Conservation (phyloP, 1,284 basidiomycete species). For the Ganoderma boninense region DNA sequence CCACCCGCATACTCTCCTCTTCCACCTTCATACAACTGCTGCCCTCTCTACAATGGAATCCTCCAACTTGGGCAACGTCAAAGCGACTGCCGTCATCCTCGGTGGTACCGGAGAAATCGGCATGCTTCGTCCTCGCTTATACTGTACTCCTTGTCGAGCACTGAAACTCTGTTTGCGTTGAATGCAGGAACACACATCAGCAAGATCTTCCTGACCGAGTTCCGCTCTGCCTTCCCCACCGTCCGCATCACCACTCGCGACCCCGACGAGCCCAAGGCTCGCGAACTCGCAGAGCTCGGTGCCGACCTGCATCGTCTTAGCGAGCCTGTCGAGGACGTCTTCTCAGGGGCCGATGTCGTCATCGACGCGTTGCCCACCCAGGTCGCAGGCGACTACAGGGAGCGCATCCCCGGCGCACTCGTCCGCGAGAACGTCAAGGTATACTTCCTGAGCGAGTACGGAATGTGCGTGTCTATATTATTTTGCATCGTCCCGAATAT, state of each 20-base stretch:
- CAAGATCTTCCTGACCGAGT: conserved; percentile 8
- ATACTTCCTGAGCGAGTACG: conserved; percentile 42
- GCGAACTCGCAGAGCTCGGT: conserved; percentile 30
- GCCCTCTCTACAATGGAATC: background rate
- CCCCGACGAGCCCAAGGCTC: conserved; percentile 25
- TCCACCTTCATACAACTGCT: background rate
- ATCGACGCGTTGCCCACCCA: conserved; percentile 27
- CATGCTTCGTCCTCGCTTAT: background rate
- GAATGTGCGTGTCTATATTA: conserved; percentile 29
- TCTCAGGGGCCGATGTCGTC: conserved; percentile 37
- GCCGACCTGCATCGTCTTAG: conserved; percentile 30
- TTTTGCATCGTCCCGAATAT: too few relatives aligned
- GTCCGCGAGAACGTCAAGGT: conserved; percentile 32
- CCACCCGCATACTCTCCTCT: background rate
- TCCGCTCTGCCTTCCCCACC: conserved; percentile 2
- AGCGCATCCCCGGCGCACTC: conserved; percentile 31
- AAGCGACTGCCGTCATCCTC: background rate
- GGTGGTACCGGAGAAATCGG: conserved; percentile 1
- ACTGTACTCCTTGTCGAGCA: background rate
- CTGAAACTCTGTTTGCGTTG: background rate
- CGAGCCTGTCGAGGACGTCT: conserved; percentile 26
- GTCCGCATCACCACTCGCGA: conserved; percentile 23
- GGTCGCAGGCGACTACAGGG: conserved; percentile 20
- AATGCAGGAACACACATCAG: background rate
- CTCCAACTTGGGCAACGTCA: background rate